Evolutionary conservation across 2,329 filamentous ascomycete genomes (phyloP), one percentile per base, ranked within the genome.

Genomic region (Fusarium gaditjirri): DNA sequence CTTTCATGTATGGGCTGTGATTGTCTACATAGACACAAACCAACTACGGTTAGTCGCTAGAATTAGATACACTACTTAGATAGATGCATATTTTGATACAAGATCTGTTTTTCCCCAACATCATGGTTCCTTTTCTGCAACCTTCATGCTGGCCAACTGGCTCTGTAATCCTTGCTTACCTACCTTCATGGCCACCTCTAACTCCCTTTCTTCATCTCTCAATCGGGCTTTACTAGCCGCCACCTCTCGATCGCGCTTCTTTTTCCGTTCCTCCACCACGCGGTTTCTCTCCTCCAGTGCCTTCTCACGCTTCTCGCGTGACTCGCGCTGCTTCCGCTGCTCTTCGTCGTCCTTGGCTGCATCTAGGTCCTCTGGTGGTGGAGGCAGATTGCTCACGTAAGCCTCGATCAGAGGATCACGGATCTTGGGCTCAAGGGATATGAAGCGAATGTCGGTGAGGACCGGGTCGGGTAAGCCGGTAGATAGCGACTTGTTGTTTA

Each of bases 171-270:
- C 92, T 66, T 86, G 88, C 80, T 91, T 93, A 1, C 88, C 87
- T 17, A 94, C 86, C 65, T 86, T 87, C 90, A 93, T 92, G 2
- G 92, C 92, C 70, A 85, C 83, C 76, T 92, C 88, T 61, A 94
- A 81, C 76, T 93, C 90, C 70, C 86, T 84, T 81, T 94, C 91
- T 72, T 91, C 90, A 63, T 93, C 91, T 39, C 89, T 83, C 55
- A 94, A 75, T 47, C 86, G 81, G 1, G 89, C 89, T 75, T 88
- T 91, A 25, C 90, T 90, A 47, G 85, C 86, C 38, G 87, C 87
- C 16, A 93, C 79, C 53, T 89, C 88, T 63, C 87, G 85, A 73
- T 88, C 85, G 69, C 92, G 86, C 75, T 83, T 84, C 74, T 86
- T 82, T 80, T 89, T 91, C 78, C 92, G 88, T 76, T 92, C 89